Base-by-base conservation (phyloP, 176 grass and related monocot genomes). In the Phoenix roebelenii region DNA sequence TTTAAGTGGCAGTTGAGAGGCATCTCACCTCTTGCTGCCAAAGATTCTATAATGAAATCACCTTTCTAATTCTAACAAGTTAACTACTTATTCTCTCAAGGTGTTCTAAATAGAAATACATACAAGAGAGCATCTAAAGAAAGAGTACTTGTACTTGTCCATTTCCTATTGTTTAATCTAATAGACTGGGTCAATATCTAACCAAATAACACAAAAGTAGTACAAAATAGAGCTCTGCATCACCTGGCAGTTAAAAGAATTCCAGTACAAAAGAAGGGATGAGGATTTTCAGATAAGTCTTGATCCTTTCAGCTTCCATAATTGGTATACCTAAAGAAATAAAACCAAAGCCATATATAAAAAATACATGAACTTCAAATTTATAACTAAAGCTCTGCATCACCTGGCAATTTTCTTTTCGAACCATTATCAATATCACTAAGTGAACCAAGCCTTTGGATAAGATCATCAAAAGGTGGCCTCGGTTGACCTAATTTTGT, bases 181-280 rank as follows among this genome's bases (percentile, higher is more conserved):
- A 2, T 1, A 32, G 4, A 7, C 1, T 44, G 7, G 35, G 35
- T 44, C 35, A 44, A 44, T 44, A 44, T 44, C 35, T 44, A 2
- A 44, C 7, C 0, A 44, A 44, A 44, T 44, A 12, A 44, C 35
- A 44, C 35, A 44, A 44, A 44, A 44, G 3, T 44, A 44, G 35
- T 44, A 44, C 9, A 44, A 44, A 44, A 44, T 44, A 44, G 35
- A 44, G 29, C 9, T 14, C 35, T 44, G 35, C 35, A 44, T 63
- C 25, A 95, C 90, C 82, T 89, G 82, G 44, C 85, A 63, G 23
- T 95, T 89, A 76, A 95, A 84, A 69, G 82, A 65, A 78, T 89
- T 89, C 90, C 90, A 95, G 51, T 83, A 80, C 77, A 95, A 95
- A 81, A 95, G 79, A 61, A 95, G 19, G 85, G 82, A 53, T 84